Conservation (phyloP, 2,329 filamentous ascomycete species). For the Trichophyton mentagrophytes region DNA sequence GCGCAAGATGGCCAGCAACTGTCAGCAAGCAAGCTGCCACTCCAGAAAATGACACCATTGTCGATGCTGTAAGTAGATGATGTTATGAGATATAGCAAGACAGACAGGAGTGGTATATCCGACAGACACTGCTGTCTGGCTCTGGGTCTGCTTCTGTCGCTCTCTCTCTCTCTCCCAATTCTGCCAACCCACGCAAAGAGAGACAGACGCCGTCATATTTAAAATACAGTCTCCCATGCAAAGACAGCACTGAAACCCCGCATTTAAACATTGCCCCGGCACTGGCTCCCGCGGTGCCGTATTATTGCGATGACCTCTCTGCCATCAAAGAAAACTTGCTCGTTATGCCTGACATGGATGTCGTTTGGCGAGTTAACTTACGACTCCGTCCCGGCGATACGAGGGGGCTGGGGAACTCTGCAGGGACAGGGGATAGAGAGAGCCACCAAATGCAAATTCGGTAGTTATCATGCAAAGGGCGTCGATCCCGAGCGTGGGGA, state of each 20-base stretch:
- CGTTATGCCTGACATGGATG: not conserved
- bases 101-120: not conserved
- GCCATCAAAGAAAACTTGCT: not conserved
- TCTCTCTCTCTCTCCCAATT: not conserved
- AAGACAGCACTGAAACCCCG: not conserved
- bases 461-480: too few relatives aligned
- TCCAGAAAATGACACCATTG: not conserved
- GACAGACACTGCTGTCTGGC: not conserved
- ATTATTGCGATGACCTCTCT: not conserved
- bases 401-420: not conserved
- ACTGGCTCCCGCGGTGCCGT: not conserved
- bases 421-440: not conserved
- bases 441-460: not conserved
- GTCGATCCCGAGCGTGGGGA: too few relatives aligned
- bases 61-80: not conserved
- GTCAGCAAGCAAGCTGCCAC: constrained; percentile 1
- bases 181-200: not conserved
- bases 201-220: not conserved
- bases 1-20: not conserved
- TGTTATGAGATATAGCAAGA: not conserved
- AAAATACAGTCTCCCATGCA: not conserved
- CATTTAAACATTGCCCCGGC: not conserved
- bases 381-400: not conserved
- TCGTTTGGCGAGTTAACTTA: not conserved
- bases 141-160: not conserved